Conservation (phyloP, 164 flowering plant species). For the Macadamia tetraphylla region DNA sequence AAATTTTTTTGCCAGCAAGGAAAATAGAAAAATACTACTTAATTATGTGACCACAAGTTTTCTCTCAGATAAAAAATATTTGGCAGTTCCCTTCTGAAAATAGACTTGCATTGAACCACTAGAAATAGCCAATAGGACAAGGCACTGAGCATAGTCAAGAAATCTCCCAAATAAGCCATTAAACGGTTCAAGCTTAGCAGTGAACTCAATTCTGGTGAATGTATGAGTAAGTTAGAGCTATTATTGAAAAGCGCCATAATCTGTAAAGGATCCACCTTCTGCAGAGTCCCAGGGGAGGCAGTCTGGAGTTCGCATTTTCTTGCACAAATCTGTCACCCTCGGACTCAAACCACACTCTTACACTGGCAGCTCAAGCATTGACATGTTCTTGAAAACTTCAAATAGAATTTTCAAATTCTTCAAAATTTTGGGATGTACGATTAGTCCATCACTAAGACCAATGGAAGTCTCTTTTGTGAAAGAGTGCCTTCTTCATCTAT, state of each 20-base stretch:
- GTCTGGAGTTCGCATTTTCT: no score
- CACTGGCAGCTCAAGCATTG: neutral
- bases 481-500: no score
- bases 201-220: no score
- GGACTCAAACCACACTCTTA: no score
- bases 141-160: neutral
- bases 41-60: neutral
- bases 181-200: no score
- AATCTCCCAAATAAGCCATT: neutral
- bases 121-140: neutral
- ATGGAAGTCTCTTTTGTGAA: neutral
- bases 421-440: neutral
- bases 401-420: neutral
- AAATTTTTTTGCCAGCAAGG: no score
- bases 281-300: no score
- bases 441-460: neutral
- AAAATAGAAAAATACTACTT: neutral
- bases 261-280: no score
- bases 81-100: neutral
- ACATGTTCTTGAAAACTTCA: neutral
- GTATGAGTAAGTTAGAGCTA: no score
- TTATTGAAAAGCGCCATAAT: no score
- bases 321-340: no score
- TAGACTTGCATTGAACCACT: neutral
- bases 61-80: neutral